These are phyloP conservation scores for Eucalyptus erythrocorys DNA, from an alignment of 345 rosid species.

Conservation along the genomic window DNA sequence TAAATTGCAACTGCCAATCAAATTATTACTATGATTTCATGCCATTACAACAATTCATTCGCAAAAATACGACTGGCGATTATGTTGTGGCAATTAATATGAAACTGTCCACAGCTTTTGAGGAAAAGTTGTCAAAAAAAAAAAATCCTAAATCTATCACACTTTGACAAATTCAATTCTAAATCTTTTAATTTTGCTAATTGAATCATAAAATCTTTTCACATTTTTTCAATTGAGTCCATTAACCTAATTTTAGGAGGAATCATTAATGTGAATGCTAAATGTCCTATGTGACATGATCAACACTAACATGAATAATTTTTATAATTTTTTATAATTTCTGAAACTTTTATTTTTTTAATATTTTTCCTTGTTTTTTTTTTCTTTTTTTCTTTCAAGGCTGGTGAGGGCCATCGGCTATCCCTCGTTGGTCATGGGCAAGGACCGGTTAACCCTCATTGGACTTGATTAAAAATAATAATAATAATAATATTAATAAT, in stretches of 20 bases:
- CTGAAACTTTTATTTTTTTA: neutral
- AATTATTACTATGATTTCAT: neutral
- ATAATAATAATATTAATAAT: fast-evolving
- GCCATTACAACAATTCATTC: neutral
- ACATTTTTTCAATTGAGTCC: neutral
- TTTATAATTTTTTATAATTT: neutral
- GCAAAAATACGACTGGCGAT: neutral
- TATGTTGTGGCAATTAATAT: neutral
- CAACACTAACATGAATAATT: fast-evolving
- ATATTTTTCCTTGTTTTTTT: fast-evolving
- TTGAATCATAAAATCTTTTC: neutral
- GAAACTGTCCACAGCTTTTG: neutral
- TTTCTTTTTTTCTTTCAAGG: neutral
- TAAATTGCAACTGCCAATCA: neutral
- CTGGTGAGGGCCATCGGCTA: fast-evolving
- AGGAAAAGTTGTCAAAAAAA: fast-evolving
- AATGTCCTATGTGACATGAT: fast-evolving
- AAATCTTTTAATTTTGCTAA: neutral
- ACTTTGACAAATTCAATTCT: fast-evolving
- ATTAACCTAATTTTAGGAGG: neutral
- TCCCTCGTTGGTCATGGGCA: neutral
- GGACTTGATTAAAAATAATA: neutral
- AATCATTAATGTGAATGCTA: fast-evolving
- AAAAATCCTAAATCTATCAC: fast-evolving
- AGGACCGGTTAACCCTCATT: fast-evolving